Percentiles rank a stretch among this genome's conserved stretches.
These are phyloP conservation scores for Gynandropsis gynandra DNA, from an alignment of 345 rosid genomes.

Conservation along the genomic window DNA sequence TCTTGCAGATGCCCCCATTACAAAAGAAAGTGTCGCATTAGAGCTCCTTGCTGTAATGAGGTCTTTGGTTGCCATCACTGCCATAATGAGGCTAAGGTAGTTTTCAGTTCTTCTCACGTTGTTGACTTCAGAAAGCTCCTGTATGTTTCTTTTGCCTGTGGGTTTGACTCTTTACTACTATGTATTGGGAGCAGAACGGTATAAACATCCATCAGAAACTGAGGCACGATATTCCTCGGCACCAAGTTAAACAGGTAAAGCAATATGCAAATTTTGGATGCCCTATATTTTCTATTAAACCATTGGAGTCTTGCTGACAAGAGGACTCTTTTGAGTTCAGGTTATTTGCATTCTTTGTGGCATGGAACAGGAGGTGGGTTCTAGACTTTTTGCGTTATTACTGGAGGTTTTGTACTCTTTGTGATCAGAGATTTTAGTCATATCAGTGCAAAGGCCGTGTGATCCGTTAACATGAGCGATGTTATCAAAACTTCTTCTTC, in stretches of 20 bases:
- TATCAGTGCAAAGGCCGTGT: slow-evolving; percentile 1
- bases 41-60: slow-evolving; percentile 86
- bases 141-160: background rate
- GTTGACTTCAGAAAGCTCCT: background rate
- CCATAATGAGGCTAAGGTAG: slow-evolving; percentile 61
- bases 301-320: slow-evolving; percentile 6
- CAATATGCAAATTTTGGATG: background rate
- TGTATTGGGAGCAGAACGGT: slow-evolving; percentile 43
- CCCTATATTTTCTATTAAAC: background rate
- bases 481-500: background rate
- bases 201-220: slow-evolving; percentile 50
- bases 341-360: slow-evolving; percentile 77
- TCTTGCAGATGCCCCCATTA: slow-evolving; percentile 64
- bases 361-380: slow-evolving; percentile 75
- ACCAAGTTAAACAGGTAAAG: slow-evolving; percentile 51
- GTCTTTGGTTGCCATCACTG: slow-evolving; percentile 84
- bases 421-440: background rate
- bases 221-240: slow-evolving; percentile 84
- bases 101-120: slow-evolving; percentile 2
- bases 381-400: slow-evolving; percentile 6
- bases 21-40: slow-evolving; percentile 59
- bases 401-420: background rate
- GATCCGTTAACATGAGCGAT: background rate
- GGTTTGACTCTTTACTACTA: background rate
- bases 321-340: slow-evolving; percentile 22